Conservation (phyloP, 176 grass and related monocot species). For the Oryza punctata region DNA sequence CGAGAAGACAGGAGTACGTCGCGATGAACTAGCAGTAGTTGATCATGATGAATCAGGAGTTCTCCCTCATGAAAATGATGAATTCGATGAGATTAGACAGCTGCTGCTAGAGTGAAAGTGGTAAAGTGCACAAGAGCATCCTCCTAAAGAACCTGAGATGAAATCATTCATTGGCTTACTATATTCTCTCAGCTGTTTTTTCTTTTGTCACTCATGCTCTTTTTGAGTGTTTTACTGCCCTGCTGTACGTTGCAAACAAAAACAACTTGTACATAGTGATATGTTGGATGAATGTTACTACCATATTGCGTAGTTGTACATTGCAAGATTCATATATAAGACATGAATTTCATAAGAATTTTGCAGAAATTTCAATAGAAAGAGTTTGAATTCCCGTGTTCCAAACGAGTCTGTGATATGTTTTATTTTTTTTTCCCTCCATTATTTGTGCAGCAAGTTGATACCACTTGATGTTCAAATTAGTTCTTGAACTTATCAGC, state of each 20-base stretch:
- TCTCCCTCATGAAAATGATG: slow-evolving; percentile 21
- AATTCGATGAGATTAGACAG: slow-evolving; percentile 55
- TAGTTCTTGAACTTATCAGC: no score
- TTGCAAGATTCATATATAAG: background rate
- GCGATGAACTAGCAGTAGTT: slow-evolving; percentile 20
- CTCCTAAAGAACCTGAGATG: background rate
- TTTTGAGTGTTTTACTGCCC: background rate
- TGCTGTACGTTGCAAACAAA: background rate
- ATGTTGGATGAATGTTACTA: background rate
- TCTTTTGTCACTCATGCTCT: background rate
- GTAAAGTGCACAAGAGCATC: slow-evolving; percentile 23
- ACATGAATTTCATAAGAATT: background rate
- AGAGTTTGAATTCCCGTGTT: background rate
- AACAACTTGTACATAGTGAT: slow-evolving; percentile 11
- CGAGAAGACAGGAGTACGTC: slow-evolving; percentile 61
- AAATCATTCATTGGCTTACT: background rate
- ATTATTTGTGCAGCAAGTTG: background rate
- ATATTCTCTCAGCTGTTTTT: background rate
- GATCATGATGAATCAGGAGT: slow-evolving; percentile 30
- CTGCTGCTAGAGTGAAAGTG: slow-evolving; percentile 64
- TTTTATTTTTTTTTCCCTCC: background rate
- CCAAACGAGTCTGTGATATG: background rate
- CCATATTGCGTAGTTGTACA: background rate
- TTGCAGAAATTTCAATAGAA: background rate
- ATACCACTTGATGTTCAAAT: background rate